Evolutionary conservation across 2,329 filamentous ascomycete genomes (phyloP), one percentile per base, ranked within the genome.

Genomic region (Xylariomycetidae sp.): DNA sequence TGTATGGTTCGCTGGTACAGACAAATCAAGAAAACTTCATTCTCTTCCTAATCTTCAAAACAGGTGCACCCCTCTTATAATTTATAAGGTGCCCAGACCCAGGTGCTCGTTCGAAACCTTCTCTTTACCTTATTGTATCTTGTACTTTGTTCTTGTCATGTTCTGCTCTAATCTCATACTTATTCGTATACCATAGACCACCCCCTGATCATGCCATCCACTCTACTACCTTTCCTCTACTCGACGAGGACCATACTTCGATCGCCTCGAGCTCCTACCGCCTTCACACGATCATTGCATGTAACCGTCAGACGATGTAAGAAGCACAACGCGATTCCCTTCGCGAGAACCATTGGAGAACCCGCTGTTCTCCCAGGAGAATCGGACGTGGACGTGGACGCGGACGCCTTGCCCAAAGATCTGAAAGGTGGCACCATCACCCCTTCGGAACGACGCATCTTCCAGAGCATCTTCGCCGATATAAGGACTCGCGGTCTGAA

Each of bases 221-320:
- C 74, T 6, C 57, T 78, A 11, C 60, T 80, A 4, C 79, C 82
- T 0, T 88, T 88, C 37, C 67, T 88, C 6, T 88, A 87, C 52
- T 80, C 85, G 44, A 88, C 84, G 5, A 66, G 72, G 38, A 86
- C 83, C 0, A 69, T 82, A 19, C 60, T 66, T 37, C 58, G 50
- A 44, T 52, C 61, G 19, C 49, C 46, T 23, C 47, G 46, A 40
- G 49, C 38, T 27, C 48, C 44, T 20, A 34, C 31, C 18, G 41
- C 31, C 19, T 45, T 44, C 37, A 37, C 39, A 31, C 50, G 49
- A 16, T 45, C 45, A 2, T 26, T 56, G 13, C 53, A 57, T 37
- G 30, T 33, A 8, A 44, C 48, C 6, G 12, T 30, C 17, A 31
- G 37, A 23, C 46, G 35, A 28, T 33, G 33, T 19, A 36, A 36